Evolutionary conservation across 2,329 filamentous ascomycete species (phyloP).

Genomic region (Diplodia scrobiculata): DNA sequence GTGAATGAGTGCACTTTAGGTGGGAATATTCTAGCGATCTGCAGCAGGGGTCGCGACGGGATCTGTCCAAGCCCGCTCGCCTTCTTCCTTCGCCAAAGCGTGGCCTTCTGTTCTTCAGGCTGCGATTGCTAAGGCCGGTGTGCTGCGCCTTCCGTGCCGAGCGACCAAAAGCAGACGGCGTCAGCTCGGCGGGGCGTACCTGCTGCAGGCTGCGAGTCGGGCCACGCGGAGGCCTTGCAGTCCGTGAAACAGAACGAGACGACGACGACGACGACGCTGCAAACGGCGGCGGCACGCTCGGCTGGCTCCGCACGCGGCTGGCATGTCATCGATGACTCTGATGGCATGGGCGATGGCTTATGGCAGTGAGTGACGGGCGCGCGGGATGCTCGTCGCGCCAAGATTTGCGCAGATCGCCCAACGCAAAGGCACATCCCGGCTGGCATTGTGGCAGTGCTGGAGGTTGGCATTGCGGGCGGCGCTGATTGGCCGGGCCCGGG

Average conservation of each 20-base stretch:
- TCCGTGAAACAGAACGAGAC: constrained; percentile 1
- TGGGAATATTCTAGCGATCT: background rate
- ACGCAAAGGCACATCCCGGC: background rate
- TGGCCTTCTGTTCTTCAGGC: constrained; percentile 7
- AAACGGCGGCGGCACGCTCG: constrained; percentile 2
- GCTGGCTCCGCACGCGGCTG: constrained; percentile 13
- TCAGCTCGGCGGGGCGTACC: constrained; percentile 13
- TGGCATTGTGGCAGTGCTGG: constrained; percentile 19
- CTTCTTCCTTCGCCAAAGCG: background rate
- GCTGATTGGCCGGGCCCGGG: constrained; percentile 6
- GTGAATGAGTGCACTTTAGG: background rate
- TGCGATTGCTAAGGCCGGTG: background rate
- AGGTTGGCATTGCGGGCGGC: background rate
- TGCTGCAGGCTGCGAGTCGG: constrained; percentile 13
- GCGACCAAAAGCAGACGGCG: background rate
- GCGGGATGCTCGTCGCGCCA: background rate
- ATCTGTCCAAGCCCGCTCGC: background rate
- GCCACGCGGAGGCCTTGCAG: constrained; percentile 11
- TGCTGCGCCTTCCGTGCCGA: background rate
- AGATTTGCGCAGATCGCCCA: background rate
- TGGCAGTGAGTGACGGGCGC: background rate
- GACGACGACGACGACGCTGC: background rate
- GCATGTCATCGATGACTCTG: background rate
- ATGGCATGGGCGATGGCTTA: too few relatives aligned
- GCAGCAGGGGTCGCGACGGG: constrained; percentile 5